A percentile compares a stretch with the other conserved stretches of the same genome.
Conservation (phyloP, 1,139 yeast species). For the Citeromyces hawaiiensis region DNA sequence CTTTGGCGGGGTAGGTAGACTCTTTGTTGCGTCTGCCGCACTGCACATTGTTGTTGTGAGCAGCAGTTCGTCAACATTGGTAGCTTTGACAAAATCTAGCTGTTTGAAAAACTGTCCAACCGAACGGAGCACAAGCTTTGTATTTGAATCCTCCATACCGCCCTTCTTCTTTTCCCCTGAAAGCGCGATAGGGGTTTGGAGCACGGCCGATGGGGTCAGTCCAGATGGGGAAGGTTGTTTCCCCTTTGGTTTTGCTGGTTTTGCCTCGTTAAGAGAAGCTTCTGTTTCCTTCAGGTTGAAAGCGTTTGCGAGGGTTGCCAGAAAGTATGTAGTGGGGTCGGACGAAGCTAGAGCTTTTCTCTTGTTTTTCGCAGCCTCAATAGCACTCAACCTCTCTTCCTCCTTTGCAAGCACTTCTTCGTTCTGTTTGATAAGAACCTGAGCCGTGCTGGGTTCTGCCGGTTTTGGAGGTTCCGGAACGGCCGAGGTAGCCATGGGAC, state of each 20-base stretch:
- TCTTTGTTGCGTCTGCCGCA: constrained; percentile 4
- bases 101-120: constrained; percentile 15
- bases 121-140: constrained; percentile 13
- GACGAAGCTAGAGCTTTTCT: constrained; percentile 31
- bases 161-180: constrained; percentile 19
- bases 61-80: constrained; percentile 31
- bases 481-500: constrained; percentile 4
- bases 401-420: constrained; percentile 13
- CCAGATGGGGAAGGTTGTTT: constrained; percentile 8
- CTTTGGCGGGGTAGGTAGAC: constrained; percentile 18
- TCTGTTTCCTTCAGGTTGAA: constrained; percentile 30
- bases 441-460: constrained; percentile 15
- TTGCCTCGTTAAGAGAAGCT: constrained; percentile 9
- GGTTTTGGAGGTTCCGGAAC: constrained; percentile 5
- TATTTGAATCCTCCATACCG: constrained; percentile 7
- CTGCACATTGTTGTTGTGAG: constrained; percentile 1
- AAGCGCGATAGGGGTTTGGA: constrained; percentile 24
- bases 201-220: constrained; percentile 20
- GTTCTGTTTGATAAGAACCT: constrained; percentile 14
- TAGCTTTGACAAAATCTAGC: constrained; percentile 29
- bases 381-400: constrained; percentile 10
- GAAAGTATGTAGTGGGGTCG: constrained; percentile 37
- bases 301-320: constrained; percentile 36
- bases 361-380: constrained; percentile 18
- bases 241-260: constrained; percentile 1